Percentiles rank a stretch among this genome's conserved stretches.
These are phyloP conservation scores for Heracleum sosnowskyi DNA, from an alignment of 129 eudicot genomes.

Conservation along the genomic window DNA sequence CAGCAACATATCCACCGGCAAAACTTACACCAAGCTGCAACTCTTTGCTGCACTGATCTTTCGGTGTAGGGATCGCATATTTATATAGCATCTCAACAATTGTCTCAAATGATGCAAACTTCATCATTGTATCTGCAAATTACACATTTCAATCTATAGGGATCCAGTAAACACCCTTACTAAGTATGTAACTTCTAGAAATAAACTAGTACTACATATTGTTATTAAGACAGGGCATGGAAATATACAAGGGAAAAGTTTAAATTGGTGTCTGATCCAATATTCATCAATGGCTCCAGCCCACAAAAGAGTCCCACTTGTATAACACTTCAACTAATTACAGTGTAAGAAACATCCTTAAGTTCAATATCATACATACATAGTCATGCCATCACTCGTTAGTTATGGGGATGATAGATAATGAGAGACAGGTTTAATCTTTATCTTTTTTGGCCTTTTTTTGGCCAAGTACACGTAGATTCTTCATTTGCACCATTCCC, in stretches of 20 bases:
- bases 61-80: constrained; percentile 69
- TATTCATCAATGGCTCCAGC: neutral
- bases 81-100: constrained; percentile 79
- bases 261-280: neutral
- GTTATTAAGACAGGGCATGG: neutral
- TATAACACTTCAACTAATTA: neutral
- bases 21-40: constrained; percentile 90
- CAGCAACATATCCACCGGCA: constrained; percentile 91
- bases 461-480: neutral
- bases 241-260: neutral
- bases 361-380: neutral
- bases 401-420: neutral
- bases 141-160: neutral
- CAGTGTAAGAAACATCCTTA: neutral
- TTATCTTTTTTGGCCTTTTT: neutral
- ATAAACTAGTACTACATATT: neutral
- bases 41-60: constrained; percentile 69
- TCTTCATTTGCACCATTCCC: neutral
- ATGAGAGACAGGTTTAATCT: neutral
- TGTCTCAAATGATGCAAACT: constrained; percentile 81
- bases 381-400: neutral
- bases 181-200: neutral
- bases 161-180: neutral
- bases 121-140: constrained; percentile 87
- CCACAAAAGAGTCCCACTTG: neutral